Evolutionary conservation across 208 protist species (phyloP), one percentile per base, ranked within the genome.

Genomic region (Ichthyophonus hoferi): DNA sequence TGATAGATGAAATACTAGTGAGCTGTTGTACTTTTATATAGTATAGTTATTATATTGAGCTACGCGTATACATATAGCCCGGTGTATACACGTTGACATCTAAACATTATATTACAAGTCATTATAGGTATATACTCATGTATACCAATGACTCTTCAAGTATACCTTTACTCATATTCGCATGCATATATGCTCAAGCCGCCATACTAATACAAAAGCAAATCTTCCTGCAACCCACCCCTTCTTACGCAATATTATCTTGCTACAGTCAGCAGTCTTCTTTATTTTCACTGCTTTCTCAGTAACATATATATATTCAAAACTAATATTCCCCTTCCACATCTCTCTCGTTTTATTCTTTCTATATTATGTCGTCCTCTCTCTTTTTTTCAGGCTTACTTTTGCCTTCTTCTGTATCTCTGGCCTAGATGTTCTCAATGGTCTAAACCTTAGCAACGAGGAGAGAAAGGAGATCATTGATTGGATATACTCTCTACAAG

Each of bases 351-450:
- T 31, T 67, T 67, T 67, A 24, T 67, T 3, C 3, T 67, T 67
- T 24, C 3, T 24, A 67, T 67, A 31, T 67, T 67, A 31, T 31
- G 43, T 67, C 24, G 3, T 24, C 43, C 3, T 81, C 35, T 81
- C 7, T 33, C 35, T 39, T 7, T 76, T 0, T 14, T 33, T 37
- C 38, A 85, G 81, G 39, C 24, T 50, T 12, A 88, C 85, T 2
- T 12, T 88, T 41, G n/a, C 39, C 2, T 88, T 88, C 85, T 88
- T 88, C 83, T 17, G 43, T 39, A 42, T 88, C 31, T 88, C 85
- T 40, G 85, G 85, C 7, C 50, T 88, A 24, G 85, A 88, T 85
- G 39, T 85, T 3, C 39, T 85, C 2, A 38, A 38, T 37, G 81
- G 35, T 42, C 38, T 85, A 24, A 38, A 85, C 39, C n/a, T 41